phyloP scores from a whole-genome alignment of 2,329 filamentous ascomycete genomes.

The Fonsecaea pugnacius region DNA sequence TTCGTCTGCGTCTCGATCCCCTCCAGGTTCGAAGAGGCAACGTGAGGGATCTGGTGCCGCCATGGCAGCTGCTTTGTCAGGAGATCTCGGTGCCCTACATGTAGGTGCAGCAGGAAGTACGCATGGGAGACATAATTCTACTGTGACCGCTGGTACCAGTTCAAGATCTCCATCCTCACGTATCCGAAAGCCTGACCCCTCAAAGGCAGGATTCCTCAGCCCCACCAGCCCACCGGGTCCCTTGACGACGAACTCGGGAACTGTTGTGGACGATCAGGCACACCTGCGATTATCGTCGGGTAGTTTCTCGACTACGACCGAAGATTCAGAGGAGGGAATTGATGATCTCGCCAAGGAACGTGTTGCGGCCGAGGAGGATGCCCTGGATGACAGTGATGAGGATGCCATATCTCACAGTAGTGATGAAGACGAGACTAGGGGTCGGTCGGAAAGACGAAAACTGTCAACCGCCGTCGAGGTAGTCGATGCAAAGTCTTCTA shows the following conservation, averaged over 20 bases:
- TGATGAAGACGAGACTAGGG: slow-evolving; percentile 44
- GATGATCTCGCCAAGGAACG: slow-evolving; percentile 67
- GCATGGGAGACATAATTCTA: slow-evolving; percentile 41
- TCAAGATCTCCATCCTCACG: slow-evolving; percentile 46
- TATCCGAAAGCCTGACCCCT: slow-evolving; percentile 22
- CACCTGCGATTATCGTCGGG: slow-evolving; percentile 39
- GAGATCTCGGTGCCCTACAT: slow-evolving; percentile 44
- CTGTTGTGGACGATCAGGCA: slow-evolving; percentile 25
- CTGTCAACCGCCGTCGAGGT: slow-evolving; percentile 46
- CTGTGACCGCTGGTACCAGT: slow-evolving; percentile 46
- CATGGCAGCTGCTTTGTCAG: slow-evolving; percentile 55
- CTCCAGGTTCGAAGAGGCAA: slow-evolving; percentile 48
- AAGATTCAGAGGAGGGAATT: slow-evolving; percentile 53
- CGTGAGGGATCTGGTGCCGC: slow-evolving; percentile 46
- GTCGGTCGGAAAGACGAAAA: slow-evolving; percentile 43
- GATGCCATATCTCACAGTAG: slow-evolving; percentile 38
- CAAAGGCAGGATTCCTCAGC: slow-evolving; percentile 23
- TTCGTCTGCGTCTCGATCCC: slow-evolving; percentile 42
- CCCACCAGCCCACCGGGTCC: slow-evolving; percentile 15
- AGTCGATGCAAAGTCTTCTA: slow-evolving; percentile 39
- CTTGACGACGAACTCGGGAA: slow-evolving; percentile 24
- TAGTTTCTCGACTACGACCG: slow-evolving; percentile 39
- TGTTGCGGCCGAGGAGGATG: slow-evolving; percentile 65
- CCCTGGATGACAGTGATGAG: slow-evolving; percentile 47
- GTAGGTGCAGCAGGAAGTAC: slow-evolving; percentile 29